A percentile compares a stretch with the other conserved stretches of the same genome.
phyloP scores from a whole-genome alignment of 2,329 filamentous ascomycete species.

The Lachnellula willkommii region DNA sequence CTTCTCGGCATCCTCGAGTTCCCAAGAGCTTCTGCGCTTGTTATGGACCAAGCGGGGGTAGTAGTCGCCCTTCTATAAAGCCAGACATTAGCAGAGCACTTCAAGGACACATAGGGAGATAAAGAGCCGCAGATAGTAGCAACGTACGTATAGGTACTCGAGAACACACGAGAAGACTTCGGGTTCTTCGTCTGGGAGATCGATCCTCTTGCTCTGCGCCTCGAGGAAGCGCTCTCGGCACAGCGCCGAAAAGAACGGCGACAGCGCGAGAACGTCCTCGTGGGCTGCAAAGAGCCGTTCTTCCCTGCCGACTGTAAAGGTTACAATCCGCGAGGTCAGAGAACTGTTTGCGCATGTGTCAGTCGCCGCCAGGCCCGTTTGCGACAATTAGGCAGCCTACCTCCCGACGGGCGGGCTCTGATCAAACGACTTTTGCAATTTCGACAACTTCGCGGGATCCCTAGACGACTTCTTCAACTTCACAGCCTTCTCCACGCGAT shows the following conservation, averaged over 20 bases:
- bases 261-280: conserved; percentile 73
- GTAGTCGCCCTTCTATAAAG: conserved; percentile 72
- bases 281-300: conserved; percentile 88
- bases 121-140: not conserved
- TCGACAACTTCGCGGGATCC: conserved; percentile 74
- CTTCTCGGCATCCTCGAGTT: conserved; percentile 61
- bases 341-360: conserved; percentile 37
- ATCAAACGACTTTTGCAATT: conserved; percentile 79
- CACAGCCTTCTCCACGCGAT: conserved; percentile 82
- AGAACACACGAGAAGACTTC: conserved; percentile 87
- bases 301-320: conserved; percentile 72
- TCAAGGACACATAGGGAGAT: not conserved
- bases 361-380: conserved; percentile 13
- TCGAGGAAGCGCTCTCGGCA: conserved; percentile 59
- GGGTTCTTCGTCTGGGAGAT: conserved; percentile 78
- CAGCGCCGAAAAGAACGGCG: conserved; percentile 69
- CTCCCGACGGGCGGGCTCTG: conserved; percentile 45
- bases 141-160: conserved; percentile 59
- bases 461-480: conserved; percentile 75
- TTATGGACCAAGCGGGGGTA: conserved; percentile 78
- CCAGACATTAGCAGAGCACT: not conserved
- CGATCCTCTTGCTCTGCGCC: conserved; percentile 62
- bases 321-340: conserved; percentile 66
- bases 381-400: conserved; percentile 30
- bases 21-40: conserved; percentile 74